phyloP scores from a whole-genome alignment of 179 eudicot genomes.

The Silene coronaria region DNA sequence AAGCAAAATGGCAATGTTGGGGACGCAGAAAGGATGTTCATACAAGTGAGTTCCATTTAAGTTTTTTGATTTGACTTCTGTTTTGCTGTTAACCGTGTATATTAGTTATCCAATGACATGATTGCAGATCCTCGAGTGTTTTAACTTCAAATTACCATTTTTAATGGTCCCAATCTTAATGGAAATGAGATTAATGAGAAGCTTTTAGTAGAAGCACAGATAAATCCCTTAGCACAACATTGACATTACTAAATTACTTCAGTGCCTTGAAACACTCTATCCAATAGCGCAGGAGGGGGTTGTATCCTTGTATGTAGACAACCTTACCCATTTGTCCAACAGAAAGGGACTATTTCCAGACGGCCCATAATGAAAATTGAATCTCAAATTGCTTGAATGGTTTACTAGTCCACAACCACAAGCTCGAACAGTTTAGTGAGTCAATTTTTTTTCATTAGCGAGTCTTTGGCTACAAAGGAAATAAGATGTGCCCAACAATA shows the following conservation, averaged over 20 bases:
- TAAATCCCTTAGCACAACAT: too few relatives aligned
- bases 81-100: not conserved
- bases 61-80: not conserved
- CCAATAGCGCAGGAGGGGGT: too few relatives aligned
- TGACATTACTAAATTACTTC: too few relatives aligned
- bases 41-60: conserved; percentile 57
- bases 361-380: not conserved
- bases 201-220: too few relatives aligned
- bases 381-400: not conserved
- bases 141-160: not conserved
- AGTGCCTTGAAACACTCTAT: too few relatives aligned
- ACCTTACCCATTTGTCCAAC: too few relatives aligned
- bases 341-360: not conserved
- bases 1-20: conserved; percentile 79
- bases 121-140: not conserved
- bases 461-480: not conserved
- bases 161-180: not conserved
- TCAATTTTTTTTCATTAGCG: too few relatives aligned
- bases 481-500: not conserved
- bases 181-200: not conserved
- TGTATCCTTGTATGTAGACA: too few relatives aligned
- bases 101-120: not conserved
- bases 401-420: not conserved
- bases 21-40: conserved; percentile 95
- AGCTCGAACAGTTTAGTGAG: too few relatives aligned